Base-by-base conservation (phyloP, 805 yeast genomes). In the Candida takata region DNA sequence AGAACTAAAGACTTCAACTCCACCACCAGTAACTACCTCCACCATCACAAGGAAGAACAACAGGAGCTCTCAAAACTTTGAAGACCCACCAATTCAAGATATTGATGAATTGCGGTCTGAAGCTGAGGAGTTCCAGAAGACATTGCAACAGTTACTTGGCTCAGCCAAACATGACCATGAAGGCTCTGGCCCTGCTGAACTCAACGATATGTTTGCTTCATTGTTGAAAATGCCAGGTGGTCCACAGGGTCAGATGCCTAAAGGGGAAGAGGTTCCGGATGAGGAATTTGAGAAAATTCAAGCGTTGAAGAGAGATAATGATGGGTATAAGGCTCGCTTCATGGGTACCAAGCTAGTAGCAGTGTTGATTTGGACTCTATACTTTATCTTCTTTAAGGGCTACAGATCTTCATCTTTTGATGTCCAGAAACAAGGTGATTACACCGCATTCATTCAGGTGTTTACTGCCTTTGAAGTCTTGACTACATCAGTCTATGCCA, bases 311-410 rank as follows among this genome's bases (percentile, higher is more conserved):
- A 41, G 37, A 8, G 34, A 40, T 27, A 51, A 42, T 23, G 54
- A 49, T 26, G 38, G 31, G 28, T 47, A 38, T 27, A 53, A 52
- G 18, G 55, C 58, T 1, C 26, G 31, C 17, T 45, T 47, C 21
- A 37, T 51, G 40, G 20, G 50, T 7, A 8, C 33, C 5, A 52
- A 44, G 36, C 30, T 50, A 4, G 2, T 42, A 3, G 19, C 35
- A 8, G 27, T 36, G 5, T 12, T 35, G 1, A 4, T 26, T 2
- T n/a, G 46, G 25, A 37, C 40, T 8, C 8, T 40, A 4, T 51
- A 36, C 30, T 38, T 37, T 33, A 40, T 28, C 38, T 35, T 37
- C 27, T 13, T 27, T 25, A 31, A 36, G 17, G 34, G 33, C 5
- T 41, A 36, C 24, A 33, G 39, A 13, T 44, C 50, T 4, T 40